Conservation (phyloP, 2,329 filamentous ascomycete species). For the Diaporthe sp. region DNA sequence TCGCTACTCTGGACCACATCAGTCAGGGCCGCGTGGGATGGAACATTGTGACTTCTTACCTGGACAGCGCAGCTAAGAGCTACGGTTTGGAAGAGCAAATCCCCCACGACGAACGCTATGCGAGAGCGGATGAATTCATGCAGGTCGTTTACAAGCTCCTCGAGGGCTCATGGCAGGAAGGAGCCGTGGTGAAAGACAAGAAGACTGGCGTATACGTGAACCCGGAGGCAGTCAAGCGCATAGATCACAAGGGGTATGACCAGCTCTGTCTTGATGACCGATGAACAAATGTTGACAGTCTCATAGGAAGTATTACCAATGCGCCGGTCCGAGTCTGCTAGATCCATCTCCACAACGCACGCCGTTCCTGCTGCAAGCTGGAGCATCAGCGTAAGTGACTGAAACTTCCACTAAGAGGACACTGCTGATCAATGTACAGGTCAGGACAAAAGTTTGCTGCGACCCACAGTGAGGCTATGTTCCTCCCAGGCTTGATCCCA, state of each 20-base stretch:
- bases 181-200: slow-evolving; percentile 17
- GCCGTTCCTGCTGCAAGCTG: slow-evolving; percentile 37
- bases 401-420: too few relatives aligned
- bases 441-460: slow-evolving; percentile 32
- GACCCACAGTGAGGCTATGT: slow-evolving; percentile 37
- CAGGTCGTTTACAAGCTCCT: slow-evolving; percentile 74
- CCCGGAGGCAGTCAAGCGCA: slow-evolving; percentile 10
- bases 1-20: slow-evolving; percentile 79
- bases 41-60: slow-evolving; percentile 79
- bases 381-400: slow-evolving; percentile 31
- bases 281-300: not conserved
- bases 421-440: not conserved
- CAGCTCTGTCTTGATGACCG: not conserved
- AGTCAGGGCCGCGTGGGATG: slow-evolving; percentile 73
- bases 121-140: slow-evolving; percentile 74
- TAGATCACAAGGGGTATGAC: slow-evolving; percentile 24
- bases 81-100: slow-evolving; percentile 60
- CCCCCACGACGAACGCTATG: slow-evolving; percentile 76
- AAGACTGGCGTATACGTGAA: slow-evolving; percentile 22
- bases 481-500: slow-evolving; percentile 27
- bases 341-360: slow-evolving; percentile 39
- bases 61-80: slow-evolving; percentile 79
- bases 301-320: slow-evolving; percentile 34
- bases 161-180: slow-evolving; percentile 27
- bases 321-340: slow-evolving; percentile 30